A percentile compares a stretch with the other conserved stretches of the same genome.
These are phyloP conservation scores for Periglandula ipomoeae DNA, from an alignment of 2,329 filamentous ascomycete genomes.

Conservation along the genomic window DNA sequence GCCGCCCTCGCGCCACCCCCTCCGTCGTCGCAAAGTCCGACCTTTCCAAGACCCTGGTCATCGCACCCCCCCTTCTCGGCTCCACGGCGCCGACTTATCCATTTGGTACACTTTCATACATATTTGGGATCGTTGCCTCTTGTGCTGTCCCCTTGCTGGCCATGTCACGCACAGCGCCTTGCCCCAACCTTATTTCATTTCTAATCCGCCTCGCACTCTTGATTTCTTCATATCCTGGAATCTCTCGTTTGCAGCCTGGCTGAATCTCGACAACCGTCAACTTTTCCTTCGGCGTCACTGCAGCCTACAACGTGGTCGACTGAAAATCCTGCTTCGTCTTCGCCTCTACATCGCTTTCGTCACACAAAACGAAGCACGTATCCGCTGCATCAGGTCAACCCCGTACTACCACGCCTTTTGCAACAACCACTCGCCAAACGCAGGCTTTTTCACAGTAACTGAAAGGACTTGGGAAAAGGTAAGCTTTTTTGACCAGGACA, in stretches of 20 bases:
- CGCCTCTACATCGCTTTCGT: neutral
- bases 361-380: neutral
- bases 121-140: constrained; percentile 2
- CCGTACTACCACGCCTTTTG: neutral
- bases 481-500: no score
- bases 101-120: constrained; percentile 14
- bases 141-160: constrained; percentile 14
- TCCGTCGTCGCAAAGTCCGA: neutral
- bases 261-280: neutral
- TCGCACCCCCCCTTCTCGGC: constrained; percentile 21
- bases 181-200: constrained; percentile 13
- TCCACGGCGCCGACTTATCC: constrained; percentile 26
- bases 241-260: neutral
- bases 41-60: neutral
- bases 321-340: no score
- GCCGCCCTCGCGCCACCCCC: neutral
- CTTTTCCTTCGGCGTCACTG: neutral
- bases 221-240: neutral
- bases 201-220: constrained; percentile 7
- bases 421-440: neutral
- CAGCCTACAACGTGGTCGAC: neutral
- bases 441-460: no score
- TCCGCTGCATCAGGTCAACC: constrained; percentile 1
- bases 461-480: no score
- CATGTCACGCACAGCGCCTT: constrained; percentile 12